Evolutionary conservation across 176 grass and related monocot species (phyloP), one percentile per base, ranked within the genome.

Genomic region (Eremochloa ophiuroides): DNA sequence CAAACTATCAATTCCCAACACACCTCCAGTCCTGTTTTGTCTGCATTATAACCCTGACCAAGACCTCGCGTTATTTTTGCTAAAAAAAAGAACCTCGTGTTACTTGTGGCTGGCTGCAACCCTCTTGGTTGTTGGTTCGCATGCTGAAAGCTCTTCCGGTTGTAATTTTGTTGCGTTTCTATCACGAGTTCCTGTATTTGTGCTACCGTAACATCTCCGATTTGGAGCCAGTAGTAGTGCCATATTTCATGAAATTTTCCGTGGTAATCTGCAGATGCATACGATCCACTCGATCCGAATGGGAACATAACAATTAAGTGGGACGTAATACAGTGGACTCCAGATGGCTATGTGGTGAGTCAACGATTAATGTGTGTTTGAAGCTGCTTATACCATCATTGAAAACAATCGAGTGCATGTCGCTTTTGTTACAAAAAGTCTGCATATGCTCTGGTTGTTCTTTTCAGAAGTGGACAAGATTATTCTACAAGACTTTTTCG

Each of bases 271-370:
- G 86, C 76, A 97, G 91, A 84, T 10, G 94, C 94, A n/a, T 97
- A 93, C 41, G 93, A 97, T 79, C 43, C 88, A 0, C 93, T 93
- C 22, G 93, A 97, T 87, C 93, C 93, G 8, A 91, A 76, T 65
- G 93, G 93, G 31, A 93, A 93, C 76, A 93, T 97, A 83, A 91
- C 93, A 73, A 91, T 97, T 67, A 97, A 97, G 63, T 97, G 93
- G 93, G 93, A 97, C 79, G 71, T 97, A 46, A 84, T 89, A 15
- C 80, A 93, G 76, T 97, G 93, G 93, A 93, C 68, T 77, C 1
- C 63, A 69, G 93, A 97, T 89, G 93, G 93, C 28, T 97, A 97
- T 74, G 77, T 77, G 28, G 93, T 97, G 88, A 93, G 91, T 83
- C 38, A 73, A 82, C 29, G 38, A 22, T 25, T 56, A 34, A 30